Evolutionary conservation across 2,329 filamentous ascomycete genomes (phyloP).

Genomic region (Bertia moriformis): DNA sequence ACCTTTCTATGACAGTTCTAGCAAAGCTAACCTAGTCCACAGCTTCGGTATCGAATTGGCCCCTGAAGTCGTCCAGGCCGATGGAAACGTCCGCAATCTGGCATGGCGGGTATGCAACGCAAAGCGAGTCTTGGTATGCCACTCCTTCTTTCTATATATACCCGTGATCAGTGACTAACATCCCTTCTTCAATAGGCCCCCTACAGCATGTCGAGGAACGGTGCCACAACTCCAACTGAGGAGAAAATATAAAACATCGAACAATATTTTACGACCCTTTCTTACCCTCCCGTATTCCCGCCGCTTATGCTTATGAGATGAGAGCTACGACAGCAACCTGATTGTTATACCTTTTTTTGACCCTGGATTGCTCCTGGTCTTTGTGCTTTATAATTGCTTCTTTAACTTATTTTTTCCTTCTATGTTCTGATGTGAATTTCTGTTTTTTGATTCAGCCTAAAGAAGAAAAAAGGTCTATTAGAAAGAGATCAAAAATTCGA

Average conservation of each 20-base stretch:
- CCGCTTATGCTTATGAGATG: too few relatives aligned
- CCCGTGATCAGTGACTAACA: conserved; percentile 2
- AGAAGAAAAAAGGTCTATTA: too few relatives aligned
- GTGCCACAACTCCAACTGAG: conserved; percentile 39
- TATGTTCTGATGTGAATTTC: too few relatives aligned
- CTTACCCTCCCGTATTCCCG: too few relatives aligned
- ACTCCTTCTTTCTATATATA: conserved; percentile 3
- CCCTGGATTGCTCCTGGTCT: too few relatives aligned
- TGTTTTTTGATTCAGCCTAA: too few relatives aligned
- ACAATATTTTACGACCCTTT: too few relatives aligned
- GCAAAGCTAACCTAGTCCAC: not conserved
- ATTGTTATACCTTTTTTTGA: too few relatives aligned
- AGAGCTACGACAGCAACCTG: too few relatives aligned
- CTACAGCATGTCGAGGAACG: conserved; percentile 55
- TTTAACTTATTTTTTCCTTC: too few relatives aligned
- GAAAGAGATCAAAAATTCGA: not conserved
- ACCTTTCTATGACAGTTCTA: not conserved
- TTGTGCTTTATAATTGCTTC: too few relatives aligned
- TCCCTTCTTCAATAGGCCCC: conserved; percentile 34
- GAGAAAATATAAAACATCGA: not conserved
- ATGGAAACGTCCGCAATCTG: conserved; percentile 78
- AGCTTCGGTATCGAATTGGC: conserved; percentile 84
- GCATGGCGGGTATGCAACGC: conserved; percentile 93
- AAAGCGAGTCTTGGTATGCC: conserved; percentile 75
- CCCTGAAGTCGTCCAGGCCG: conserved; percentile 77